Evolutionary conservation across 2,329 filamentous ascomycete genomes (phyloP), one percentile per base, ranked within the genome.

Genomic region (Beauveria sp.): DNA sequence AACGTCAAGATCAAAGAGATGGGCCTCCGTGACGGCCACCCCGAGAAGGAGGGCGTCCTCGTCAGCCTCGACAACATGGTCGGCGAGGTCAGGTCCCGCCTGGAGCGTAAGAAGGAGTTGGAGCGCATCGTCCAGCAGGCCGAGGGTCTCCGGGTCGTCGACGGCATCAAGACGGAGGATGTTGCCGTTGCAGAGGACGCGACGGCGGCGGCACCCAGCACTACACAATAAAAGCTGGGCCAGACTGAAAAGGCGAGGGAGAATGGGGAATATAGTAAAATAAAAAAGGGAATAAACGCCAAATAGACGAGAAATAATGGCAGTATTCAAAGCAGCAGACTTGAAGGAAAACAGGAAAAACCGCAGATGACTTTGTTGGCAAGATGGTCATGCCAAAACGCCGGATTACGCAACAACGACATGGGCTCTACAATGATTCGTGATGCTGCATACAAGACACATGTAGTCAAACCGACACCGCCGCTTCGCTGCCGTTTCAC

Each of bases 1-100:
- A 88, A 96, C 73, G 88, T 96, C 66, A 91, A 89, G 76, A 83
- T 97, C 72, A 97, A 97, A 85, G 86, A 79, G 82, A 75, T 81
- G 73, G 79, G 91, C 51, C 79, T 96, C 61, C 82, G 83, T 3
- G 88, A 94, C 46, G 91, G 86, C 28, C 90, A 97, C 79, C 87
- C 91, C 0, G 91, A 96, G 73, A 96, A 97, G 79, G 90, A 96
- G 63, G 93, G 92, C 55, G 82, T 92, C 47, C 76, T 92, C 61
- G 84, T 97, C 24, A 78, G 86, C 58, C 79, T 89, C 65, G 75
- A 74, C 37, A 79, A 86, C 60, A 75, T 92, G 69, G 83, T 86
- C 3, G 72, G 77, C 14, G 88, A 91, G 73, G 79, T 92, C 47
- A 84, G 81, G 72, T 67, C 62, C 40, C 70, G 76, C 18, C 71